Evolutionary conservation across 2,329 filamentous ascomycete species (phyloP).

Genomic region (Chaetomium sp.): DNA sequence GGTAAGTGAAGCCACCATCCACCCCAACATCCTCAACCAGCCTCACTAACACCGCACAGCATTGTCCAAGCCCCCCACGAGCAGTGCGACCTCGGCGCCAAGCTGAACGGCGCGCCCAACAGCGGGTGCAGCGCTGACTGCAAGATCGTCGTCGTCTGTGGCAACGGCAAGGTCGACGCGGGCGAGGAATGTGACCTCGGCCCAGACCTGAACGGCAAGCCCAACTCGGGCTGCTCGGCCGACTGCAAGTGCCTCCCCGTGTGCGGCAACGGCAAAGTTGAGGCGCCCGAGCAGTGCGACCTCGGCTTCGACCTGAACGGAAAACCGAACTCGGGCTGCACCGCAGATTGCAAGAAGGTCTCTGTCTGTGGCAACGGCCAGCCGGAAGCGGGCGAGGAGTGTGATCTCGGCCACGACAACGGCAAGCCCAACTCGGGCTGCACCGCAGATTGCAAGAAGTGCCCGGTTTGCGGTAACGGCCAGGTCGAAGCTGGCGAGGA

Average conservation of each 20-base stretch:
- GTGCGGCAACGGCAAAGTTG: constrained; percentile 12
- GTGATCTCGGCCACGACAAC: neutral
- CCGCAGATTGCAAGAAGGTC: constrained; percentile 4
- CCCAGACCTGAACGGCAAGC: constrained; percentile 18
- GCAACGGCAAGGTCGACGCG: constrained; percentile 5
- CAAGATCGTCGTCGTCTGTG: constrained; percentile 14
- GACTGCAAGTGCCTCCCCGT: neutral
- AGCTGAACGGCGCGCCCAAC: constrained; percentile 23
- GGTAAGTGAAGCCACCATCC: constrained; percentile 14
- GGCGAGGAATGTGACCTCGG: constrained; percentile 18
- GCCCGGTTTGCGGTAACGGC: neutral
- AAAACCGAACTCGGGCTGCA: constrained; percentile 19
- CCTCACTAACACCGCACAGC: constrained; percentile 15
- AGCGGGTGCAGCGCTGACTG: constrained; percentile 22
- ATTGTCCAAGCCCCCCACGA: constrained; percentile 24
- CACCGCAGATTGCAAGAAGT: neutral
- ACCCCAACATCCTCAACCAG: neutral
- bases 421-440: neutral
- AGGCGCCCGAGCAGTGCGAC: constrained; percentile 5
- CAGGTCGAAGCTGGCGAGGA: neutral
- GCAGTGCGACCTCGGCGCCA: constrained; percentile 28
- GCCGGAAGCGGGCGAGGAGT: constrained; percentile 9
- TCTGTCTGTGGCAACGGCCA: constrained; percentile 10
- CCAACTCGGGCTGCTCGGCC: constrained; percentile 19
- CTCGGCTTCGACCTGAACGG: constrained; percentile 15